Evolutionary conservation across 2,329 filamentous ascomycete species (phyloP).

Genomic region (Lachnellula arida): DNA sequence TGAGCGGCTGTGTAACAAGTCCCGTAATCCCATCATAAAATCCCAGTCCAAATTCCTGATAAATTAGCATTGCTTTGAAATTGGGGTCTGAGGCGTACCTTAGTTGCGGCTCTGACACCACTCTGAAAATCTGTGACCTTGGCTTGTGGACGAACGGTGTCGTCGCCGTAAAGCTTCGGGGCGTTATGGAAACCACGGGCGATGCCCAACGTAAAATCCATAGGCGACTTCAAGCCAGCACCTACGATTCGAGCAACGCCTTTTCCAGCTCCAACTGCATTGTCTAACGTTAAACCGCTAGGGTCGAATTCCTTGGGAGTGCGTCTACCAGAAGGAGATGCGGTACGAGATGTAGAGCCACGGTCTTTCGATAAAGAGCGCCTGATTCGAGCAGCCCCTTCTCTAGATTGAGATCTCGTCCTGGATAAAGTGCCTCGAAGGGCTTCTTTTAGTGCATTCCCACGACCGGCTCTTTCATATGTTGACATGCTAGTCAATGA

Average conservation of each 20-base stretch:
- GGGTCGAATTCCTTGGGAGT: constrained; percentile 29
- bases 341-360: constrained; percentile 14
- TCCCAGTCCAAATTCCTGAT: constrained; percentile 66
- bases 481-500: constrained; percentile 19
- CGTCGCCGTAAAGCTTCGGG: constrained; percentile 79
- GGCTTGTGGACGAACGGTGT: constrained; percentile 71
- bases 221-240: constrained; percentile 72
- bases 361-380: constrained; percentile 15
- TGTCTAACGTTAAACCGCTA: constrained; percentile 44
- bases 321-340: constrained; percentile 21
- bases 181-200: constrained; percentile 87
- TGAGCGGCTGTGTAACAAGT: constrained; percentile 70
- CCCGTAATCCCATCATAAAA: constrained; percentile 80
- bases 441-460: constrained; percentile 29
- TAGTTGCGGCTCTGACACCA: constrained; percentile 72
- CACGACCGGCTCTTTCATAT: constrained; percentile 11
- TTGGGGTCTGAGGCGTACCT: constrained; percentile 37
- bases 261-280: constrained; percentile 60
- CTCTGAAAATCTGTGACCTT: constrained; percentile 74
- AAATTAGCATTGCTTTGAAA: background rate
- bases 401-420: constrained; percentile 17
- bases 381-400: background rate
- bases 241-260: constrained; percentile 68
- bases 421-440: constrained; percentile 26
- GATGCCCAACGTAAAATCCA: constrained; percentile 78